Evolutionary conservation across 2,329 filamentous ascomycete genomes (phyloP).

Genomic region (Alternaria rosae): DNA sequence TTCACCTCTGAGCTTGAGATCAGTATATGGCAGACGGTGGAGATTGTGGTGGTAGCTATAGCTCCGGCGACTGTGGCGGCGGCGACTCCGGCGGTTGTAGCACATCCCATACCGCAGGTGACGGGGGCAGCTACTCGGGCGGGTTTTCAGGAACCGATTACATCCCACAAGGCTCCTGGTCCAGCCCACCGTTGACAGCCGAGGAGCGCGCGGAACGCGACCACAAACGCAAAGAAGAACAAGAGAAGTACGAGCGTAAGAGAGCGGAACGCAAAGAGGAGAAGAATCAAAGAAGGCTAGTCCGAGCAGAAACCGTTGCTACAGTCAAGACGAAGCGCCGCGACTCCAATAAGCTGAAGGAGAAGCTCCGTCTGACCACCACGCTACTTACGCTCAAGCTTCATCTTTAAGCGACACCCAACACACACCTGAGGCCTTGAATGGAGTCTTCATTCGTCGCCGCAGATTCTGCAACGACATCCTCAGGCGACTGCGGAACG

Average conservation of each 20-base stretch:
- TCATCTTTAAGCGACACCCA: not conserved
- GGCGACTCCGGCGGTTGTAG: not conserved
- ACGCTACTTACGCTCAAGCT: not conserved
- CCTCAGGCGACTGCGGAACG: not conserved
- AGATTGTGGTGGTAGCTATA: not conserved
- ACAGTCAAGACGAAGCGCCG: not conserved
- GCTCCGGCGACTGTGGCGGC: not conserved
- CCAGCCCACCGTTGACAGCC: not conserved
- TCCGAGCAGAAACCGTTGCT: not conserved
- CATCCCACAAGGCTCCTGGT: not conserved
- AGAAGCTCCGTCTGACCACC: not conserved
- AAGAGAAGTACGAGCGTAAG: not conserved
- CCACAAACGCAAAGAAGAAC: not conserved
- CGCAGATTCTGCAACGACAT: not conserved
- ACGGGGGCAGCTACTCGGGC: not conserved
- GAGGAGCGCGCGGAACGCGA: not conserved
- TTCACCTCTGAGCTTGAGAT: not conserved
- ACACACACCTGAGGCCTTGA: not conserved
- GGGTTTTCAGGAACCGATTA: not conserved
- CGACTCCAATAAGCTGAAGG: not conserved
- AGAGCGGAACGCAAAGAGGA: not conserved
- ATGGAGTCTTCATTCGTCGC: not conserved
- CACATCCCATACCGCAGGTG: not conserved
- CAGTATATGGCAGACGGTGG: constrained; percentile 1
- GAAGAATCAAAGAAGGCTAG: not conserved